Conservation (phyloP, 345 rosid genomes). For the Sonneratia alba region DNA sequence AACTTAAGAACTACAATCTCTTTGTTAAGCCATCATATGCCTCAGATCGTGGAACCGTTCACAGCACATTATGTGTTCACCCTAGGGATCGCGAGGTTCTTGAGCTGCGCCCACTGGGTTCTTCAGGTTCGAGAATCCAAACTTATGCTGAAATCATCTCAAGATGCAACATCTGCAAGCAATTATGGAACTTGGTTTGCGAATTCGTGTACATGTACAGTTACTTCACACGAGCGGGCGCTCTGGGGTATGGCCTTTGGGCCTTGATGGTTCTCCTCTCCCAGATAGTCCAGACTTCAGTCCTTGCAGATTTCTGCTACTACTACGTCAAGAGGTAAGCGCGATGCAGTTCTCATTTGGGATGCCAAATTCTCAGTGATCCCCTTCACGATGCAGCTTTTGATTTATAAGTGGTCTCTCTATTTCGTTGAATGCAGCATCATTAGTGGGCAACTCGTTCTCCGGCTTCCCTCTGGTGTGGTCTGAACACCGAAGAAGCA, state of each 20-base stretch:
- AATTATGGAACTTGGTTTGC: neutral
- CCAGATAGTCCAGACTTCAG: constrained; percentile 92
- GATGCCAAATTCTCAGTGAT: neutral
- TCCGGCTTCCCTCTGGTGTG: constrained; percentile 92
- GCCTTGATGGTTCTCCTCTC: constrained; percentile 95
- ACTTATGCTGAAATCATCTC: neutral
- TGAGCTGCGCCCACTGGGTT: constrained; percentile 99
- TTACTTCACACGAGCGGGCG: constrained; percentile 83
- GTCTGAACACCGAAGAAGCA: constrained; percentile 28
- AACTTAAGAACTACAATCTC: neutral
- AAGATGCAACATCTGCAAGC: neutral
- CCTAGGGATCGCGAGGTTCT: constrained; percentile 91
- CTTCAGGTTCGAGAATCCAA: constrained; percentile 60
- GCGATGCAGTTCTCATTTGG: neutral
- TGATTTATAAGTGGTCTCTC: neutral
- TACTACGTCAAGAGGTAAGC: constrained; percentile 79
- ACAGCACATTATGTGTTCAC: constrained; percentile 99
- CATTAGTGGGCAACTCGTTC: constrained; percentile 92
- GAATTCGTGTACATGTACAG: constrained; percentile 20
- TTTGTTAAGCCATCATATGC: neutral
- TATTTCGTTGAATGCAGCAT: constrained; percentile 41
- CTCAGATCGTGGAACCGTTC: constrained; percentile 95
- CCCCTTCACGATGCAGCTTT: neutral
- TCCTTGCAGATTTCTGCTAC: constrained; percentile 94
- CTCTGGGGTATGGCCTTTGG: constrained; percentile 88